These are phyloP conservation scores for Aspergillus aculeatus DNA, from an alignment of 2,329 filamentous ascomycete genomes.

Conservation along the genomic window DNA sequence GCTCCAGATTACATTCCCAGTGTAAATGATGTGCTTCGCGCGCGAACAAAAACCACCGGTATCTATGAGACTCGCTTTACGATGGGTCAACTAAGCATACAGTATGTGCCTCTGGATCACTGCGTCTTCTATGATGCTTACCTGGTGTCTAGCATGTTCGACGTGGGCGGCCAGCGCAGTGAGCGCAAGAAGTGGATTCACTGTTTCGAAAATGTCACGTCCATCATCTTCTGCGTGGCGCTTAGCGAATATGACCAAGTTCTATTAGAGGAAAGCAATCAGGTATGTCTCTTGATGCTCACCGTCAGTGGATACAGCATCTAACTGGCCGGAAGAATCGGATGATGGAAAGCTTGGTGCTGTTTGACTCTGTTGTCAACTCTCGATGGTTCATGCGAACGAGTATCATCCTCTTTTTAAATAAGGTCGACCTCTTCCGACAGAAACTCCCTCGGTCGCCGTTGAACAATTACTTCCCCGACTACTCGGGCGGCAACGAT, in stretches of 20 bases:
- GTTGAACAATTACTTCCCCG: constrained; percentile 91
- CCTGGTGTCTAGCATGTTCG: constrained; percentile 76
- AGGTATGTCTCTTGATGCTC: constrained; percentile 59
- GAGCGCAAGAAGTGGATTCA: constrained; percentile 99
- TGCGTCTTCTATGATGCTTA: constrained; percentile 24
- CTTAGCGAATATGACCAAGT: constrained; percentile 98
- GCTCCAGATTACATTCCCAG: constrained; percentile 82
- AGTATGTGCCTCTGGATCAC: constrained; percentile 62
- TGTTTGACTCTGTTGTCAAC: constrained; percentile 98
- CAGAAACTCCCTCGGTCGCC: constrained; percentile 88
- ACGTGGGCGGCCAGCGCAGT: constrained; percentile 93
- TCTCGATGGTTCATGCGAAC: constrained; percentile 99
- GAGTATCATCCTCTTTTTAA: constrained; percentile 96
- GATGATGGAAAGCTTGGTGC: constrained; percentile 96
- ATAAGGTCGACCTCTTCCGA: constrained; percentile 98
- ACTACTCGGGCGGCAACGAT: constrained; percentile 96
- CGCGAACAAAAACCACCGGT: constrained; percentile 95
- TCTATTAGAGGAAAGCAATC: constrained; percentile 91
- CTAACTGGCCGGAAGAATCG: constrained; percentile 66
- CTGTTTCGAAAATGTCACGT: constrained; percentile 99
- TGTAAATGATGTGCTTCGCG: constrained; percentile 91
- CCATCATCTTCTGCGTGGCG: constrained; percentile 98
- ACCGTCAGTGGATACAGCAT: constrained; percentile 11
- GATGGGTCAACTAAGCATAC: constrained; percentile 98
- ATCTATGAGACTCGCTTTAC: constrained; percentile 99